Base-by-base conservation (phyloP, 164 flowering plant species). In the Piper betle region DNA sequence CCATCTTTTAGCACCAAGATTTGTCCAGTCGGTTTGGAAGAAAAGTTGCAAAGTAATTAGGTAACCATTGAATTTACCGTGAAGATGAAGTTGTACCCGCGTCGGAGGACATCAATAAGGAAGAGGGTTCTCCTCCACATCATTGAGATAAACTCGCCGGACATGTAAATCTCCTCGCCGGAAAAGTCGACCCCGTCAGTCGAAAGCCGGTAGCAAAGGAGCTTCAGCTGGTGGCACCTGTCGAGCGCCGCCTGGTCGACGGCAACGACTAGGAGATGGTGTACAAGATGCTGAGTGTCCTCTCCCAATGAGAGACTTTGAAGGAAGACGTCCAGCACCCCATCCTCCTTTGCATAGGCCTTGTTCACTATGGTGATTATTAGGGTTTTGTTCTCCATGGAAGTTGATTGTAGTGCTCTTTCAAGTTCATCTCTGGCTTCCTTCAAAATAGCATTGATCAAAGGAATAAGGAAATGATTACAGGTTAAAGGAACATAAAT, bases 121-220 rank as follows among this genome's bases (percentile, higher is more conserved):
- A 91, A 75, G 2, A 50, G 59, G 19, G 95, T 87, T 57, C 97
- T 78, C 37, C 79, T 73, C 95, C 95, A 90, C 97, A 90, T 90
- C 95, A 85, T 90, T 69, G 75, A 69, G 55, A 90, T 72, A 57
- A 85, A 91, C 5, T 81, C 93, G 17, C 37, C 50, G 2, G 87
- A 77, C 95, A 87, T 85, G 73, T 68, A 91, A 8, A 84, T 16
- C 60, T 84, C 77, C 73, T 91, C 95, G 0, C 82, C 86, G 7
- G 64, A 73, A 59, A 76, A 82, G 65, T 84, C 86, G 0, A 71
- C 83, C 0, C 81, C 87, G 6, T 78, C 88, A 3, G 84, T 79
- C 19, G 13, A 75, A 59, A 91, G 61, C 38, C 60, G 74, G 73
- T 79, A 84, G 60, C 97, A 91, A 68, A 81, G 73, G 3, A 84